phyloP scores from a whole-genome alignment of 306 rosid genomes.

The Acmispon strigosus region DNA sequence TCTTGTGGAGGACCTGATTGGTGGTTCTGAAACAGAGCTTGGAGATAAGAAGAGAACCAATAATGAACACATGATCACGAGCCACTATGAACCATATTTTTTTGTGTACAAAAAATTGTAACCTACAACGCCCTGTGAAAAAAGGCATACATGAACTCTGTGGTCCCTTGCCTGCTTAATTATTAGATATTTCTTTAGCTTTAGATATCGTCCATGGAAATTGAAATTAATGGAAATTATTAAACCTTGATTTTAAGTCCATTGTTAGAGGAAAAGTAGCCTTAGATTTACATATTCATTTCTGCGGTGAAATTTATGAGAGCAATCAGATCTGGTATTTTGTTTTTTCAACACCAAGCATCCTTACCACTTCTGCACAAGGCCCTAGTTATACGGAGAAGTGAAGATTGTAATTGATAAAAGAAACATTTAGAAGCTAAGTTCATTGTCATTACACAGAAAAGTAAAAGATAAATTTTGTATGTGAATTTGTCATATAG shows the following conservation, averaged over 20 bases:
- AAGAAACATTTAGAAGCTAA: not conserved
- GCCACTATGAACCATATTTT: constrained; percentile 1
- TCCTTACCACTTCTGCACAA: no score
- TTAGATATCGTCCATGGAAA: no score
- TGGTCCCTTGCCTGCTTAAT: not conserved
- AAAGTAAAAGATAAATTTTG: not conserved
- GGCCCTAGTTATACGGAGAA: no score
- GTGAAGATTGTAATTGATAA: not conserved
- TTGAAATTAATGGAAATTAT: no score
- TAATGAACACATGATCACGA: not conserved
- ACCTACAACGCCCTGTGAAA: not conserved
- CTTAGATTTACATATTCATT: no score
- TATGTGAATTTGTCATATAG: not conserved
- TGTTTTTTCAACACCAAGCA: no score
- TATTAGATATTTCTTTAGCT: not conserved
- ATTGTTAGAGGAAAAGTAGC: no score
- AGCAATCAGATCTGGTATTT: no score
- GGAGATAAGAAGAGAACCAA: no score
- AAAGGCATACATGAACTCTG: not conserved
- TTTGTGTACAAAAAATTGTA: not conserved
- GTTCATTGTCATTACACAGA: not conserved
- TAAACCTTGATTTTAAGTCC: no score
- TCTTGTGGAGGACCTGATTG: not conserved
- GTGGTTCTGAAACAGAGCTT: no score
- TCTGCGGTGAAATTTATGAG: no score